Conservation (phyloP, 108 stramenopile species). For the Cyclotella kingstonii region DNA sequence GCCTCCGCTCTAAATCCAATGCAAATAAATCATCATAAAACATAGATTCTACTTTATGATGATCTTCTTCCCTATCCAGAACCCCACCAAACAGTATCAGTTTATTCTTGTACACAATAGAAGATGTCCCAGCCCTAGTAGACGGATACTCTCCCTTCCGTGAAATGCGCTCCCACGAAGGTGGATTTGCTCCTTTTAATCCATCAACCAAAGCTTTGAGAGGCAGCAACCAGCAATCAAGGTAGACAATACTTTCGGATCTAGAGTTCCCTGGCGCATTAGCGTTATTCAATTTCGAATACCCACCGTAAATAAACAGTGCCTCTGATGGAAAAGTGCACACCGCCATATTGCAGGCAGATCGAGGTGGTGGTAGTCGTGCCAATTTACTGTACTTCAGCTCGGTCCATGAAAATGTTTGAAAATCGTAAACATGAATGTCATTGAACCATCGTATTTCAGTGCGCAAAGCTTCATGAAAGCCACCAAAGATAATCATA, state of each 20-base stretch:
- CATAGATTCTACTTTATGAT: conserved; percentile 74
- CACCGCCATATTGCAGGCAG: conserved; percentile 74
- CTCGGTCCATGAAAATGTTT: conserved; percentile 79
- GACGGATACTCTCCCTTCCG: conserved; percentile 66
- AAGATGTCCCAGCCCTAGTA: conserved; percentile 67
- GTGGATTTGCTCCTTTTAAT: conserved; percentile 30
- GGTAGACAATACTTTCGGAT: conserved; percentile 78
- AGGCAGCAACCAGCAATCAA: conserved; percentile 82
- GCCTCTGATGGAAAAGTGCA: conserved; percentile 45
- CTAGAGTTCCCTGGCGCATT: conserved; percentile 20
- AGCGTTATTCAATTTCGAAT: conserved; percentile 72
- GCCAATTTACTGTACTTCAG: conserved; percentile 70
- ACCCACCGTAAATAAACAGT: conserved; percentile 80
- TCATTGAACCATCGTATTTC: conserved; percentile 83
- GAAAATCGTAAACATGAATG: conserved; percentile 75
- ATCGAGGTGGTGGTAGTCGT: conserved; percentile 71
- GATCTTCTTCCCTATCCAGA: conserved; percentile 68
- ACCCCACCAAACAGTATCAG: conserved; percentile 88
- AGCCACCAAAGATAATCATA: conserved; percentile 95
- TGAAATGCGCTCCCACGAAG: conserved; percentile 83
- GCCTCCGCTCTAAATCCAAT: conserved; percentile 77
- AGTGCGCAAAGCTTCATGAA: conserved; percentile 85
- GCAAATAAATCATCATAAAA: conserved; percentile 89
- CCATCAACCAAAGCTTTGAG: conserved; percentile 52
- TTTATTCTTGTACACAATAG: conserved; percentile 51